Conservation (phyloP, 202 grass and related monocot genomes). For the Schoenoplectus triqueter region DNA sequence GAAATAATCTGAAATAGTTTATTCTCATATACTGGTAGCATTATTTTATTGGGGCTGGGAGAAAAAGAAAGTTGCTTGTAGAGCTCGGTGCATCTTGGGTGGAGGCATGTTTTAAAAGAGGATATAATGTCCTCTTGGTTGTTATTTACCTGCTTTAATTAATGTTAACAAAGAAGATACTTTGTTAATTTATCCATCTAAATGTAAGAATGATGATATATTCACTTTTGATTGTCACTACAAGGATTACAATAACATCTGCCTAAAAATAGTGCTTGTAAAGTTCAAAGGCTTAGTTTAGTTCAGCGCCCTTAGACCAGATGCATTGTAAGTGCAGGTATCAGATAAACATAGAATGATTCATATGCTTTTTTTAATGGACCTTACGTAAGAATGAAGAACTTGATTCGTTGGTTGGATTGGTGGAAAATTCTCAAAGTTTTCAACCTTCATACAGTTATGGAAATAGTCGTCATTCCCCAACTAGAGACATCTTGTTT, state of each 20-base stretch:
- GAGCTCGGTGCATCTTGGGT: not conserved
- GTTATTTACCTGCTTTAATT: conserved; percentile 16
- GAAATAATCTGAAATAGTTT: not conserved
- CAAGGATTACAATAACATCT: not conserved
- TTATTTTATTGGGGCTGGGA: not conserved
- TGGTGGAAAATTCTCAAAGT: not conserved
- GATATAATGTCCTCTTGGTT: conserved; percentile 21
- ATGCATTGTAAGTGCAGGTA: not conserved
- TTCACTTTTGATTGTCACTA: not conserved
- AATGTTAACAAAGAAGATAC: not conserved
- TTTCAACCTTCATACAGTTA: not conserved
- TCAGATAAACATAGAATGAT: not conserved
- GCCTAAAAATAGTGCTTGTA: not conserved
- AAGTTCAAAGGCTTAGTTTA: not conserved
- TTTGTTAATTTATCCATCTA: not conserved
- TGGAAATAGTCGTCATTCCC: not conserved
- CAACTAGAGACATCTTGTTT: not conserved
- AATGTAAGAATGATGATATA: not conserved
- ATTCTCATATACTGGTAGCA: not conserved
- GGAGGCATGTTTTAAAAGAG: not conserved
- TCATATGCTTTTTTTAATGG: not conserved
- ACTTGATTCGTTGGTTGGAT: conserved; percentile 2
- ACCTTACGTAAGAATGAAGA: not conserved
- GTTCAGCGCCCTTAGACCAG: not conserved
- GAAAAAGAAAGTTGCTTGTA: not conserved